phyloP scores from a whole-genome alignment of 345 rosid genomes.

The Gossypium mustelinum region DNA sequence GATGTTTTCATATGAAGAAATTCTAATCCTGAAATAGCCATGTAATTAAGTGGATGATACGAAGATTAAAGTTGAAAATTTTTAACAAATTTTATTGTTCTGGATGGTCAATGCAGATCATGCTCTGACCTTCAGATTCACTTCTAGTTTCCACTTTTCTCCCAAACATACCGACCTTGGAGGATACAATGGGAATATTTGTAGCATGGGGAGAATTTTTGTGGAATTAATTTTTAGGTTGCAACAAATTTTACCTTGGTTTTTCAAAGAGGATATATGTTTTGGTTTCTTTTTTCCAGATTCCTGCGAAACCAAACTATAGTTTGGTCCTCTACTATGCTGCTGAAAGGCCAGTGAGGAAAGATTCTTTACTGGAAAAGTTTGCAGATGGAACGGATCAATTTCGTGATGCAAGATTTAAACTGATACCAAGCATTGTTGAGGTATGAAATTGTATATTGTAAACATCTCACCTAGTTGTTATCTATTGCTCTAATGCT shows the following conservation, averaged over 20 bases:
- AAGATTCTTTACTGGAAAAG: conserved; percentile 70
- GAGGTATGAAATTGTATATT: conserved; percentile 46
- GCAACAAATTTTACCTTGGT: neutral
- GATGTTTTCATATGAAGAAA: neutral
- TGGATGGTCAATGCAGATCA: neutral
- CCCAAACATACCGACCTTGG: neutral
- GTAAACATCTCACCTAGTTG: neutral
- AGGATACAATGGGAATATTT: neutral
- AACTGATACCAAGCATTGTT: conserved; percentile 85
- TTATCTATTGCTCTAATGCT: conserved; percentile 9
- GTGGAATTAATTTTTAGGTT: neutral
- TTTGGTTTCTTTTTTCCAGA: conserved; percentile 35
- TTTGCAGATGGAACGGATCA: conserved; percentile 77
- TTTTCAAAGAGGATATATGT: conserved; percentile 9
- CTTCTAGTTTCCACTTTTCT: neutral
- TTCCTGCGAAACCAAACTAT: conserved; percentile 93
- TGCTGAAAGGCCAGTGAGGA: conserved; percentile 72
- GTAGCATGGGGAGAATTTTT: conserved; percentile 5
- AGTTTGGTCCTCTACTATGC: conserved; percentile 88
- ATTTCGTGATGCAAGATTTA: conserved; percentile 86
- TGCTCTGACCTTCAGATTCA: neutral
- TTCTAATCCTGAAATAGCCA: neutral
- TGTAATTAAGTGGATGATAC: neutral
- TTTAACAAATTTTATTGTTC: conserved; percentile 8
- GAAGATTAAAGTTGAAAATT: neutral